Evolutionary conservation across 2,329 filamentous ascomycete species (phyloP).

Genomic region (Leptoxyphium fumago): DNA sequence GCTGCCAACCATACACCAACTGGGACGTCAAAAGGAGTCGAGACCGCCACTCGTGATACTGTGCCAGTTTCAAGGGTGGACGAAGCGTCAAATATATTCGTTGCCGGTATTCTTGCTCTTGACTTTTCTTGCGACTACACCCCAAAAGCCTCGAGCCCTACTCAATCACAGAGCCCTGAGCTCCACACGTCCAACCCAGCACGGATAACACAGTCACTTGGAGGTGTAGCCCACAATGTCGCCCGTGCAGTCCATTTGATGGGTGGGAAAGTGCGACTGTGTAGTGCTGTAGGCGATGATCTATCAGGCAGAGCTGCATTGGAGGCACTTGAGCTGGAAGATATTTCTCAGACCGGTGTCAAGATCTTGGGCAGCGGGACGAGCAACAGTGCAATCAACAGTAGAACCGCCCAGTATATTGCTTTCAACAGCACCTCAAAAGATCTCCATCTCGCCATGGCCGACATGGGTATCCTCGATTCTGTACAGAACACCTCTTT

Average conservation of each 20-base stretch:
- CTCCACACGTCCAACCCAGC: slow-evolving; percentile 78
- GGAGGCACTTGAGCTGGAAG: slow-evolving; percentile 46
- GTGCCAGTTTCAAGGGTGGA: not conserved
- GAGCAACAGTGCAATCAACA: slow-evolving; percentile 8
- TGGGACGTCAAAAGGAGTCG: slow-evolving; percentile 13
- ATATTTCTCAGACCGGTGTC: slow-evolving; percentile 51
- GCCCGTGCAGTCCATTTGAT: slow-evolving; percentile 66
- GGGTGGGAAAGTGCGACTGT: slow-evolving; percentile 53
- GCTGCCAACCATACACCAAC: slow-evolving; percentile 6
- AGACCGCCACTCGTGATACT: not conserved
- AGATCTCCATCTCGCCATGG: slow-evolving; percentile 82
- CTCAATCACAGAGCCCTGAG: slow-evolving; percentile 22
- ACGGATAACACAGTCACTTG: slow-evolving; percentile 64
- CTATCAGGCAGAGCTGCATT: slow-evolving; percentile 60
- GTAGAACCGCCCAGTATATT: slow-evolving; percentile 77
- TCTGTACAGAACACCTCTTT: slow-evolving; percentile 9
- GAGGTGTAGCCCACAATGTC: slow-evolving; percentile 86
- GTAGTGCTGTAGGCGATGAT: slow-evolving; percentile 71
- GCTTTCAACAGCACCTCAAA: slow-evolving; percentile 74
- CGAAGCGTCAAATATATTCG: slow-evolving; percentile 50
- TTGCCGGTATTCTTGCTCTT: slow-evolving; percentile 79
- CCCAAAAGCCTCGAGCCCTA: slow-evolving; percentile 24
- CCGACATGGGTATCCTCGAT: slow-evolving; percentile 78
- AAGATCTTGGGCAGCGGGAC: slow-evolving; percentile 22
- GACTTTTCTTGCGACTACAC: slow-evolving; percentile 74